These are phyloP conservation scores for Talaromyces trachyspermus DNA, from an alignment of 495 filamentous ascomycete species.

Conservation along the genomic window DNA sequence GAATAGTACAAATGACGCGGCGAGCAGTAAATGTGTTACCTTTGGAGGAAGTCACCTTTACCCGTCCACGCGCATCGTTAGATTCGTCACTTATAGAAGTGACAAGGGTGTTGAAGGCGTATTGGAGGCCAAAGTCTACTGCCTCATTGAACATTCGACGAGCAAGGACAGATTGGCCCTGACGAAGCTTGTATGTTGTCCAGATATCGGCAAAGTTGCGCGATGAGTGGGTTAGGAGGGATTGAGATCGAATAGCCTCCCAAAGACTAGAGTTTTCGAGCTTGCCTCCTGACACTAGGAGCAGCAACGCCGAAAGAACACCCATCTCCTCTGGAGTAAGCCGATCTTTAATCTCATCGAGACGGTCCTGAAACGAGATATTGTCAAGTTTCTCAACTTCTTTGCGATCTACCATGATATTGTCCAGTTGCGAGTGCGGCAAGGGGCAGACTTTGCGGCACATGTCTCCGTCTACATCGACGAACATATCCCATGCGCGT, in stretches of 20 bases:
- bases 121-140: conserved; percentile 12
- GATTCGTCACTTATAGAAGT: conserved; percentile 11
- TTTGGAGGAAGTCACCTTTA: conserved; percentile 13
- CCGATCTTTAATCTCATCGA: conserved; percentile 12
- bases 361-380: conserved; percentile 16
- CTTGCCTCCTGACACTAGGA: conserved; percentile 16
- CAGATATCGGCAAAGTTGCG: conserved; percentile 6
- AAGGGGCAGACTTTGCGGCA: conserved; percentile 16
- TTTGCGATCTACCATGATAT: conserved; percentile 10
- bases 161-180: conserved; percentile 22
- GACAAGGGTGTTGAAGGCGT: conserved; percentile 19
- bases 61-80: neutral
- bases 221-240: conserved; percentile 11
- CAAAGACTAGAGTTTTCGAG: conserved; percentile 19
- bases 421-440: conserved; percentile 15
- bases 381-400: conserved; percentile 15
- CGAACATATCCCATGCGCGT: conserved; percentile 12
- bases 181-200: conserved; percentile 19
- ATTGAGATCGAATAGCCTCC: conserved; percentile 21
- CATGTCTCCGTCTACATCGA: conserved; percentile 19
- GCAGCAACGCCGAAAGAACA: conserved; percentile 14
- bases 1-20: conserved; percentile 17
- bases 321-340: conserved; percentile 15
- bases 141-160: conserved; percentile 21
- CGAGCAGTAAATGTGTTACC: conserved; percentile 11